A percentile compares a stretch with the other conserved stretches of the same genome.
These are phyloP conservation scores for Nannizzia gypsea DNA, from an alignment of 2,329 filamentous ascomycete genomes.

Conservation along the genomic window DNA sequence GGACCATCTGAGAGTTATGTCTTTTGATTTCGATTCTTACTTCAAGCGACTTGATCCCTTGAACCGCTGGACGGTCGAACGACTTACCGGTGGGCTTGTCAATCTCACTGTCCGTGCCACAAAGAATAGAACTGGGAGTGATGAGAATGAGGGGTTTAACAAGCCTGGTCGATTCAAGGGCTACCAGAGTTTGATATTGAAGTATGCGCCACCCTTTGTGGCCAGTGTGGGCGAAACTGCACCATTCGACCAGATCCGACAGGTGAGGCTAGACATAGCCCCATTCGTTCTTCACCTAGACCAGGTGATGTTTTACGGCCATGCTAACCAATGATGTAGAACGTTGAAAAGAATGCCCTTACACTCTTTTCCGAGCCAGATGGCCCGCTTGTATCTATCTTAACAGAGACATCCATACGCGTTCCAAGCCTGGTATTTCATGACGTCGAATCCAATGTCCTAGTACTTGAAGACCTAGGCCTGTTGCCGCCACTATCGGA, in stretches of 20 bases:
- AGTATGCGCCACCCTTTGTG: constrained; percentile 9
- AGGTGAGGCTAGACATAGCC: neutral
- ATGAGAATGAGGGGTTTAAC: neutral
- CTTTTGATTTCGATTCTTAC: constrained; percentile 6
- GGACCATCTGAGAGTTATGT: neutral
- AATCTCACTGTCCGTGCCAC: constrained; percentile 9
- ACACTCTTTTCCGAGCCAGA: constrained; percentile 2
- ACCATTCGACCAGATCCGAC: constrained; percentile 8
- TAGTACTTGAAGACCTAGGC: constrained; percentile 7
- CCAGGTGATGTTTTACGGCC: neutral
- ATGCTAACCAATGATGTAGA: constrained; percentile 1
- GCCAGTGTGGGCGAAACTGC: constrained; percentile 2
- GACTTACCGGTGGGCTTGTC: constrained; percentile 7
- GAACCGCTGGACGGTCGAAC: neutral
- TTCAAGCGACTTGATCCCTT: constrained; percentile 2
- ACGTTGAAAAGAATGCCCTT: constrained; percentile 7
- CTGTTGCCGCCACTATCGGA: constrained; percentile 5
- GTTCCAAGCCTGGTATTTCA: constrained; percentile 4
- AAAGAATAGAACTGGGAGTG: neutral
- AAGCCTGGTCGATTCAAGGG: neutral
- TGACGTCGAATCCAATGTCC: constrained; percentile 6
- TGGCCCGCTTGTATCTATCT: neutral
- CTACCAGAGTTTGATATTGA: constrained; percentile 9
- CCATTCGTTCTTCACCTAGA: neutral
- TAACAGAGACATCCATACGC: neutral